phyloP scores from a whole-genome alignment of 116 monocot species.

The Posidonia oceanica region DNA sequence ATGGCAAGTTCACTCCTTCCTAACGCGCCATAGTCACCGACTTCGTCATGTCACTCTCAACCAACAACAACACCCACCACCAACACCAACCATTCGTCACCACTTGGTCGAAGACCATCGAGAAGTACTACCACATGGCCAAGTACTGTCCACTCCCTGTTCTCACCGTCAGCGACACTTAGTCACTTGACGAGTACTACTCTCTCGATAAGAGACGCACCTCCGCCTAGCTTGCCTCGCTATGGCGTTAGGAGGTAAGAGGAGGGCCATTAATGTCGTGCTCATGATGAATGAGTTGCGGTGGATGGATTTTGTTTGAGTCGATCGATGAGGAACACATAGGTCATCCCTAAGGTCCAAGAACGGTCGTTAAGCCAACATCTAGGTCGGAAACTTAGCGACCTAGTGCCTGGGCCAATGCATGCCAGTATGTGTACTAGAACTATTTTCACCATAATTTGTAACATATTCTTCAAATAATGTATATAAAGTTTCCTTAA shows the following conservation, averaged over 20 bases:
- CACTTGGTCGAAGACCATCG: conserved; percentile 49
- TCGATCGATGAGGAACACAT: too few species aligned
- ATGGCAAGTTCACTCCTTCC: conserved; percentile 23
- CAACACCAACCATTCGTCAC: conserved; percentile 27
- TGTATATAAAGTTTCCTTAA: too few species aligned
- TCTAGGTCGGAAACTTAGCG: too few species aligned
- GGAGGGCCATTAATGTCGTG: conserved; percentile 11
- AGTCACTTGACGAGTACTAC: conserved; percentile 40
- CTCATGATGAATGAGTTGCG: too few species aligned
- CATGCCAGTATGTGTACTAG: too few species aligned
- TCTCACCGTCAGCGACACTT: conserved; percentile 27
- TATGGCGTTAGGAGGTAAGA: conserved; percentile 24
- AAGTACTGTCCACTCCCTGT: conserved; percentile 24
- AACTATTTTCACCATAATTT: too few species aligned
- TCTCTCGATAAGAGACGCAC: conserved; percentile 45
- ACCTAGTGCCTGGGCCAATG: too few species aligned
- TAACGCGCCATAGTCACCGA: conserved; percentile 26
- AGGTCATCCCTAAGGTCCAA: too few species aligned
- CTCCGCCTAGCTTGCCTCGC: conserved; percentile 19
- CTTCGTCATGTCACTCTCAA: conserved; percentile 29
- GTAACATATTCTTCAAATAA: too few species aligned
- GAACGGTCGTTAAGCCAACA: too few species aligned
- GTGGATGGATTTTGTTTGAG: too few species aligned
- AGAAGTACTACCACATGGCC: conserved; percentile 47
- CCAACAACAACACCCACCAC: background rate